phyloP scores from a whole-genome alignment of 371 early-diverging fungal species.

The Zancudomyces culisetae region DNA sequence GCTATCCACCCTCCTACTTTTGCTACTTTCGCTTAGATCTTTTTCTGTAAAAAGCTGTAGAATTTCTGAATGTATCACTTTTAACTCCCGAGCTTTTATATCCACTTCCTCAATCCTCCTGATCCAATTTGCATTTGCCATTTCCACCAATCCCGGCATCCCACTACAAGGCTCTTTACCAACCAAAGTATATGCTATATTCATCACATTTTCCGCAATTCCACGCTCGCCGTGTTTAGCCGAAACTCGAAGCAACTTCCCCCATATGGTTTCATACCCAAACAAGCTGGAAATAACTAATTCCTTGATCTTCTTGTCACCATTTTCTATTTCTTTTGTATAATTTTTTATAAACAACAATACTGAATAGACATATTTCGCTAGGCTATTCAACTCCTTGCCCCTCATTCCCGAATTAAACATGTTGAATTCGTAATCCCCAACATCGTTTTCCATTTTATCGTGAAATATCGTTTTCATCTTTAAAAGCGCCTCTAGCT shows the following conservation, averaged over 20 bases:
- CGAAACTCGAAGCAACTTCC: not conserved
- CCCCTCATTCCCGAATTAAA: not conserved
- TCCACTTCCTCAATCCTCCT: not conserved
- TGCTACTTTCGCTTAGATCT: too few relatives aligned
- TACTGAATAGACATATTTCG: not conserved
- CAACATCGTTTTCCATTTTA: not conserved
- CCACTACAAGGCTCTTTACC: too few relatives aligned
- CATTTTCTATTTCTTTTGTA: too few relatives aligned
- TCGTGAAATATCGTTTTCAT: not conserved
- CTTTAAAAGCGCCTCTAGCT: not conserved
- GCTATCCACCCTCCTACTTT: too few relatives aligned
- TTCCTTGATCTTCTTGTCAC: too few relatives aligned
- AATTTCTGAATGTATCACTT: not conserved
- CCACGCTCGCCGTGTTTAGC: not conserved
- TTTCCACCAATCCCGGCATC: not conserved
- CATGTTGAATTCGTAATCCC: not conserved
- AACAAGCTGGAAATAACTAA: too few relatives aligned
- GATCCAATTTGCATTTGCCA: not conserved
- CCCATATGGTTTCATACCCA: not conserved
- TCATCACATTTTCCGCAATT: too few relatives aligned
- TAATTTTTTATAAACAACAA: too few relatives aligned
- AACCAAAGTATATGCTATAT: too few relatives aligned
- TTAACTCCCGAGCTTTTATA: not conserved
- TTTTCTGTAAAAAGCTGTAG: too few relatives aligned
- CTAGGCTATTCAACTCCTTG: not conserved